These are phyloP conservation scores for Vigna trinervia DNA, from an alignment of 306 rosid species.

Conservation along the genomic window DNA sequence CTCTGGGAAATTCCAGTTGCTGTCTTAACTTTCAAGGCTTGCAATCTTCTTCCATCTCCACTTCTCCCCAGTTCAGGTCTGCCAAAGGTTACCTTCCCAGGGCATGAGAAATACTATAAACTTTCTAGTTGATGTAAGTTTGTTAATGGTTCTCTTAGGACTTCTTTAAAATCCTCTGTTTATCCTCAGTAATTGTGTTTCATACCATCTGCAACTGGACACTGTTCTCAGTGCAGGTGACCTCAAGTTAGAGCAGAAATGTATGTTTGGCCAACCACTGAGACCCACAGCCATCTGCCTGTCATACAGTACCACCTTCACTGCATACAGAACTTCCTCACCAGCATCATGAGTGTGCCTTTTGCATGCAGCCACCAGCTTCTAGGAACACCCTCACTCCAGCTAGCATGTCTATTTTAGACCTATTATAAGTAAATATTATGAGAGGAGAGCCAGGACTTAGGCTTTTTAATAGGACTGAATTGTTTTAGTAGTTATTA, in stretches of 20 bases:
- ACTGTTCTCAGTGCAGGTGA: not conserved
- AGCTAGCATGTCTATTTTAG: not conserved
- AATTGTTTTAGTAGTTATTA: too few relatives aligned
- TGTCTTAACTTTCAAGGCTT: not conserved
- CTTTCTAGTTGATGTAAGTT: not conserved
- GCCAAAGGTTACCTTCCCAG: not conserved
- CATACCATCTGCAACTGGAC: not conserved
- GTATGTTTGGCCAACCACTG: not conserved
- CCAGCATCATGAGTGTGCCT: not conserved
- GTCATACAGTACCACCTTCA: not conserved
- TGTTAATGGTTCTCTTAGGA: not conserved
- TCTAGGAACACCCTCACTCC: not conserved
- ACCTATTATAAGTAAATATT: too few relatives aligned
- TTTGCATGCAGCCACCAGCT: not conserved
- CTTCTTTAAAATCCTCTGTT: not conserved
- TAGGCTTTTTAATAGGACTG: too few relatives aligned
- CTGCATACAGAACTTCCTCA: not conserved
- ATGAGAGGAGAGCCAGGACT: too few relatives aligned
- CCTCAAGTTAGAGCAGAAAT: not conserved
- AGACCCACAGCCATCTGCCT: not conserved
- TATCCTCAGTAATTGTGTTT: not conserved
- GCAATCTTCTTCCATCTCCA: not conserved
- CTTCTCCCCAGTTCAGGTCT: not conserved
- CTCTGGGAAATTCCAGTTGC: not conserved
- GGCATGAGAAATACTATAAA: not conserved